Evolutionary conservation across 192 early-diverging fungal species (phyloP).

Genomic region (Backusella westeae): DNA sequence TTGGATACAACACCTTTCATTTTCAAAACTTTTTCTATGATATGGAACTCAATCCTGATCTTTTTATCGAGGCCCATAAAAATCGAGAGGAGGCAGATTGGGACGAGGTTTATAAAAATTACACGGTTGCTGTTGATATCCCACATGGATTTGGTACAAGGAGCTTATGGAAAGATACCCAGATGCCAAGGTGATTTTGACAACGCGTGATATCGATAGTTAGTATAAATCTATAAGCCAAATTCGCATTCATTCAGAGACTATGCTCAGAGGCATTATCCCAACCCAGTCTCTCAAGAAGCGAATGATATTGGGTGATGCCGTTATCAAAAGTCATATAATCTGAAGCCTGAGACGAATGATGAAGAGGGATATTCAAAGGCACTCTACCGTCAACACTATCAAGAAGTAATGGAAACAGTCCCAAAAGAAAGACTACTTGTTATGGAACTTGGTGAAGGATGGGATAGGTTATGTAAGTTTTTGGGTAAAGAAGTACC

Average conservation of each 20-base stretch:
- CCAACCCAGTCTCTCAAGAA: background rate
- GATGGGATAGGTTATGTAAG: background rate
- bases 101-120: conserved; percentile 10
- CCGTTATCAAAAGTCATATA: background rate
- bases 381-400: background rate
- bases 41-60: background rate
- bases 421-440: background rate
- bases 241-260: background rate
- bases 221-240: conserved; percentile 16
- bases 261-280: background rate
- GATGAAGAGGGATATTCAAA: background rate
- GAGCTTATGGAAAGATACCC: conserved; percentile 20
- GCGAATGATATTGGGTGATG: background rate
- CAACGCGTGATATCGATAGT: conserved; percentile 9
- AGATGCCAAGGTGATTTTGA: conserved; percentile 23
- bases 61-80: background rate
- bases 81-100: conserved; percentile 13
- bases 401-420: background rate
- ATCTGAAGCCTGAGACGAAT: background rate
- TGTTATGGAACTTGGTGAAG: conserved; percentile 4
- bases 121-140: conserved; percentile 18
- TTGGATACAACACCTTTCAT: conserved; percentile 22
- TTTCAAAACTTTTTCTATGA: conserved; percentile 14
- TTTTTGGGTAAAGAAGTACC: background rate
- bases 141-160: conserved; percentile 15